Base-by-base conservation (phyloP, 805 yeast genomes). In the Starmera quercuum region DNA sequence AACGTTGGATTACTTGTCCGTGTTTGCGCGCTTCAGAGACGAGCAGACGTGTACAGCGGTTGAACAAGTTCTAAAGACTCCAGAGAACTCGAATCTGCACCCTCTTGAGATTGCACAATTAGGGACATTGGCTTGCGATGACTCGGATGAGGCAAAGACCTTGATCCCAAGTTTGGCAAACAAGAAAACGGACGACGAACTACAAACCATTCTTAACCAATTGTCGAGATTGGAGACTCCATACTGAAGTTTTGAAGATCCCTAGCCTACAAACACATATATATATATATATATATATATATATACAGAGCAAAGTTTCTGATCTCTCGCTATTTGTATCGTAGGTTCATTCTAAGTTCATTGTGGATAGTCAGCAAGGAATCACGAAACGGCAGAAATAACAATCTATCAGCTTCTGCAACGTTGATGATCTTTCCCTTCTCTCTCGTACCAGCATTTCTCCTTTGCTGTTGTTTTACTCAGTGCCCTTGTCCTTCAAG, bases 121-220 rank as follows among this genome's bases (percentile, higher is more conserved):
- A 37, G 90, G 94, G 0, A 84, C 95, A 4, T 68, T 90, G 41
- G 83, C 92, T 20, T 88, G 97, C 60, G 98, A 90, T 53, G 97
- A 90, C 42, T 87, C 95, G 6, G 98, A 84, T 53, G 98, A 92
- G 64, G 97, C 97, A 24, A 85, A 85, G 60, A 84, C 96, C 13
- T 68, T 92, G 50, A 80, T 92, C 38, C 97, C 98, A 30, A 83
- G 95, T 58, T 68, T 92, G 52, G 71, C 74, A 17, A 75, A 71
- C 40, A 88, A 88, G 58, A 86, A 83, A 33, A 73, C 83, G 8
- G 95, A 87, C 44, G 83, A 83, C 28, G 97, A 88, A 52, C 63
- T 92, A 39, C 95, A 87, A 57, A 78, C 84, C 31, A 71, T 90
- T 36, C 67, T 92, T 46, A 94, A 88, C 45, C 96, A 92, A 63